Evolutionary conservation across 2,329 filamentous ascomycete species (phyloP).

Genomic region (Aspergillus cejpii): DNA sequence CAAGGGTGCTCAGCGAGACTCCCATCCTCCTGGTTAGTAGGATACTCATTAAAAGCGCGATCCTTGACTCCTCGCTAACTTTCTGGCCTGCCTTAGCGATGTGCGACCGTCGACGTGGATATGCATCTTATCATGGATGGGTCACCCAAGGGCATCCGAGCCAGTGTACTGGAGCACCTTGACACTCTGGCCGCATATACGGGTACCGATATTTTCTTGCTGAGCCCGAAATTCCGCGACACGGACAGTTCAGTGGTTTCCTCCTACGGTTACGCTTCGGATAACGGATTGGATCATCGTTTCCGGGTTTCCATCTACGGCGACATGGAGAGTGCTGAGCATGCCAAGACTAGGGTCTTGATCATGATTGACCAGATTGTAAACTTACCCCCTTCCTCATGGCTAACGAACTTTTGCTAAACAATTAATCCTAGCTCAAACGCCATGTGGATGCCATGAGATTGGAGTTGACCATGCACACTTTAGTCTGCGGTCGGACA

Average conservation of each 20-base stretch:
- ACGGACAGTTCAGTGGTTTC: conserved; percentile 68
- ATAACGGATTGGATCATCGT: conserved; percentile 76
- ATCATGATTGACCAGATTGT: conserved; percentile 97
- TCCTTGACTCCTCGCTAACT: conserved; percentile 19
- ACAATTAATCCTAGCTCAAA: conserved; percentile 41
- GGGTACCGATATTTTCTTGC: conserved; percentile 91
- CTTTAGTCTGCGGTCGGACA: conserved; percentile 84
- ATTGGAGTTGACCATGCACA: conserved; percentile 81
- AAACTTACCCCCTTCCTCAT: conserved; percentile 23
- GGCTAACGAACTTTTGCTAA: conserved; percentile 8
- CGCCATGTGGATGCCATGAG: conserved; percentile 67
- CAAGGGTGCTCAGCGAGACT: conserved; percentile 83
- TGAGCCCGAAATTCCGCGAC: conserved; percentile 78
- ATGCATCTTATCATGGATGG: conserved; percentile 82
- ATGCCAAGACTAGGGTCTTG: conserved; percentile 90
- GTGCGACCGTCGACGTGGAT: conserved; percentile 88
- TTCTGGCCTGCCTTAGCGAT: conserved; percentile 55
- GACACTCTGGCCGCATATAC: conserved; percentile 82
- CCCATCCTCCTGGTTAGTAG: conserved; percentile 78
- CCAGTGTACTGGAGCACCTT: conserved; percentile 72
- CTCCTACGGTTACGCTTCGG: conserved; percentile 67
- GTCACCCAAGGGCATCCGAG: conserved; percentile 59
- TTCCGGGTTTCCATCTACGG: conserved; percentile 92
- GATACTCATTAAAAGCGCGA: conserved; percentile 14
- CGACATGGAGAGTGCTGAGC: conserved; percentile 89